These are phyloP conservation scores for Truncatella angustata DNA, from an alignment of 2,329 filamentous ascomycete species.

Conservation along the genomic window DNA sequence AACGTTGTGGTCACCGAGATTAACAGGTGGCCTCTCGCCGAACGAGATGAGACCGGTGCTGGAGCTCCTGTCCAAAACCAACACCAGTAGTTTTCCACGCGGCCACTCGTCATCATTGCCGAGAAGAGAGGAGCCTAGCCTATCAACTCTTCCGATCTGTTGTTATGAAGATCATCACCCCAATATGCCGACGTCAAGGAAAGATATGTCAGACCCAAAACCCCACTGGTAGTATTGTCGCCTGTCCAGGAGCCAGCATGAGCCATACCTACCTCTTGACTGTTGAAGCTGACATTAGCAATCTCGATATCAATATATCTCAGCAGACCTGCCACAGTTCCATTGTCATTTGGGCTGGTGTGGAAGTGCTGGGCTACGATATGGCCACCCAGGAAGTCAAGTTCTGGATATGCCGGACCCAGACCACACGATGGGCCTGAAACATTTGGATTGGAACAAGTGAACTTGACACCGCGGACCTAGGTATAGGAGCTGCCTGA, in stretches of 20 bases:
- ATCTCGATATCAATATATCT: slow-evolving; percentile 44
- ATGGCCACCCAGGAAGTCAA: slow-evolving; percentile 37
- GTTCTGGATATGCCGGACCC: slow-evolving; percentile 33
- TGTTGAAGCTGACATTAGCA: slow-evolving; percentile 41
- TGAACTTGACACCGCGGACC: slow-evolving; percentile 39
- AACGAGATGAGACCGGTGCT: slow-evolving; percentile 44
- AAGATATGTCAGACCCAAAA: slow-evolving; percentile 51
- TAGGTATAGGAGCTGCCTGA: slow-evolving; percentile 54
- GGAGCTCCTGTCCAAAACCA: slow-evolving; percentile 46
- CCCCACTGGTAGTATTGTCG: slow-evolving; percentile 49
- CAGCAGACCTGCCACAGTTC: slow-evolving; percentile 45
- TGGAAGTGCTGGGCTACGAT: slow-evolving; percentile 44
- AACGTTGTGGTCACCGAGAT: slow-evolving; percentile 23
- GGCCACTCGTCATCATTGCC: slow-evolving; percentile 44
- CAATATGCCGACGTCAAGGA: slow-evolving; percentile 47
- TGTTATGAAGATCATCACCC: slow-evolving; percentile 29
- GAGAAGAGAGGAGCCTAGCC: slow-evolving; percentile 47
- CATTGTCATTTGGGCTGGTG: slow-evolving; percentile 47
- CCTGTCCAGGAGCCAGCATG: slow-evolving; percentile 50
- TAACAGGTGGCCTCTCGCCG: slow-evolving; percentile 43
- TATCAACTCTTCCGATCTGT: slow-evolving; percentile 31
- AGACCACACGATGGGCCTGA: slow-evolving; percentile 36
- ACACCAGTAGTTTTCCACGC: slow-evolving; percentile 44
- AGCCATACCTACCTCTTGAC: slow-evolving; percentile 48
- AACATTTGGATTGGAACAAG: slow-evolving; percentile 34